Conservation (phyloP, 2,329 filamentous ascomycete species). For the Colletotrichum costaricense region DNA sequence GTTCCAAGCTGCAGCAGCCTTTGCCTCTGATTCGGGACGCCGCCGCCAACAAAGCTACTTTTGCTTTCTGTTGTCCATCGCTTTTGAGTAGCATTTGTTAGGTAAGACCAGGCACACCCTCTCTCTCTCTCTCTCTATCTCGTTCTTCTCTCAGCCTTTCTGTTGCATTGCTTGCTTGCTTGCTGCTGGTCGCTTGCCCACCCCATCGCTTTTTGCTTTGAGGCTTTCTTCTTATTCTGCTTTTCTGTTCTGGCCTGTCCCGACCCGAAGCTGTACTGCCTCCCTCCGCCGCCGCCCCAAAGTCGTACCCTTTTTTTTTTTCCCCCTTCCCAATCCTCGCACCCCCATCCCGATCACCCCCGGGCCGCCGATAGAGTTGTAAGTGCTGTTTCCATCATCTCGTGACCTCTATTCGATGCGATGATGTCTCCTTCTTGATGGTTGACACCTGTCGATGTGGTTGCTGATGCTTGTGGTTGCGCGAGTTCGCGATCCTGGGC, state of each 20-base stretch:
- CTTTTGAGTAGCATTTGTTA: conserved; percentile 13
- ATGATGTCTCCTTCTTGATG: conserved; percentile 38
- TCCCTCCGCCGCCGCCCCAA: conserved; percentile 27
- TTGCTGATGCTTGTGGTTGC: conserved; percentile 38
- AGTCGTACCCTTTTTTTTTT: conserved; percentile 39
- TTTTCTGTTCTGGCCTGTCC: background rate
- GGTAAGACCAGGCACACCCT: conserved; percentile 27
- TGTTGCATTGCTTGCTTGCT: conserved; percentile 3
- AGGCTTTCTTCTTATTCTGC: background rate
- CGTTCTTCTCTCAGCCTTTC: background rate
- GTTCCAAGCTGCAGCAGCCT: conserved; percentile 23
- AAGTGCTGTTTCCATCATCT: conserved; percentile 39
- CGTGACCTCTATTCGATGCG: conserved; percentile 42
- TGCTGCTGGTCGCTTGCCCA: background rate
- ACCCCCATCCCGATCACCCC: conserved; percentile 42
- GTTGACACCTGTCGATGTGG: conserved; percentile 38
- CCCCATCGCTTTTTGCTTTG: conserved; percentile 5
- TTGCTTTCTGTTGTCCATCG: background rate
- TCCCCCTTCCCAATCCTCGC: conserved; percentile 40
- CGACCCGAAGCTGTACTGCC: conserved; percentile 18
- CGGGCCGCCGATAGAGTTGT: conserved; percentile 42
- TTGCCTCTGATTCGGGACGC: conserved; percentile 1
- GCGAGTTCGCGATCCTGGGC: conserved; percentile 28
- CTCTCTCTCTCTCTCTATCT: background rate
- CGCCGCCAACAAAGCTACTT: background rate